Evolutionary conservation across 2,329 filamentous ascomycete species (phyloP).

Genomic region (Fusarium sacchari): DNA sequence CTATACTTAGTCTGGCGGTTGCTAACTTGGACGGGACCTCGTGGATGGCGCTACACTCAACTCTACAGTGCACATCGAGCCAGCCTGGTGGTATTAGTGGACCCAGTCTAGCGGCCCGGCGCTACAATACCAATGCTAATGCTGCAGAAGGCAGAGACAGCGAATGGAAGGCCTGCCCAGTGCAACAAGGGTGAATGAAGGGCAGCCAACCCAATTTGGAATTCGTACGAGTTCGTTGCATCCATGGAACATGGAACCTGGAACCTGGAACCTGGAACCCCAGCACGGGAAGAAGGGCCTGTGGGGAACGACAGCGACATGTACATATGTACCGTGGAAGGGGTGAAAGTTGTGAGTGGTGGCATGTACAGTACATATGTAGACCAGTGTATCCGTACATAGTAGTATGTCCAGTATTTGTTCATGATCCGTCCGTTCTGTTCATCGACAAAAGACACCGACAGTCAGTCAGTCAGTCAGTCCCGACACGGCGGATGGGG

Average conservation of each 20-base stretch:
- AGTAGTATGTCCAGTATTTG: neutral
- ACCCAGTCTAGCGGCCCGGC: conserved; percentile 40
- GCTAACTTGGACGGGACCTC: conserved; percentile 29
- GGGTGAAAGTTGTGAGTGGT: conserved; percentile 2
- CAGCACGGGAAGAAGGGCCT: conserved; percentile 23
- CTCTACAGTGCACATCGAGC: conserved; percentile 34
- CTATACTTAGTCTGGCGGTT: conserved; percentile 40
- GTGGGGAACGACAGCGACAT: conserved; percentile 13
- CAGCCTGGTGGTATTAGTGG: conserved; percentile 44
- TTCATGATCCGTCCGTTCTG: neutral
- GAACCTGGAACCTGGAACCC: conserved; percentile 14
- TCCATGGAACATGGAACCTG: conserved; percentile 7
- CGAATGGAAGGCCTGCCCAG: conserved; percentile 33
- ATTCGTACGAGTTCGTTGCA: conserved; percentile 36
- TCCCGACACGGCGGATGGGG: conserved; percentile 23
- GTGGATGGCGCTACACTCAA: conserved; percentile 28
- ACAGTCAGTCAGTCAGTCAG: neutral
- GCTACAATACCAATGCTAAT: conserved; percentile 27
- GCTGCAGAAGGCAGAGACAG: conserved; percentile 32
- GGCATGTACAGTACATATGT: neutral
- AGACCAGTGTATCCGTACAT: neutral
- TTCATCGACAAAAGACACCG: neutral
- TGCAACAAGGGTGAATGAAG: conserved; percentile 19
- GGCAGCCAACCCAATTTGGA: conserved; percentile 22
- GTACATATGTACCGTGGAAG: conserved; percentile 1